Base-by-base conservation (phyloP, 106 monocot genomes). In the Allium sativum region DNA sequence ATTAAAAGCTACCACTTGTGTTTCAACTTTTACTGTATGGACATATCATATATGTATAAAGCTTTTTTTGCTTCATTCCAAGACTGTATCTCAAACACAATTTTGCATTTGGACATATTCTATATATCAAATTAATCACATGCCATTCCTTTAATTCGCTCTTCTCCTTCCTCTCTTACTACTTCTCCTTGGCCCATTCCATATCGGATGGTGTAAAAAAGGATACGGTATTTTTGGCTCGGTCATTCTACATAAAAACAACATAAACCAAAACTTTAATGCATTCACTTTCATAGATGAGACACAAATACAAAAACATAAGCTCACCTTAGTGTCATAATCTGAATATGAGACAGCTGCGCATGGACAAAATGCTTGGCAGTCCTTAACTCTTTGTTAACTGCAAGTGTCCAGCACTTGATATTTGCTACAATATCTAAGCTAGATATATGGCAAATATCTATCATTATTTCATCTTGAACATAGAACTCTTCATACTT, bases 291-390 rank as follows among this genome's bases (percentile, higher is more conserved):
- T 31, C 31, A 31, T 31, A 31, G 31, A 1, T 1, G 31, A 31
- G 1, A 31, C 31, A 31, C 3, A 31, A 31, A 31, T 1, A 1
- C 31, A 31, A 3, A 2, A 9, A 44, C 1, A 41, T 17, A 14
- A 70, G 71, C 80, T 31, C 21, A 84, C 79, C 70, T 19, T 42
- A 80, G 47, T 15, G 70, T 60, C 10, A 64, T 68, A 41, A 76
- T 72, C 64, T 83, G 71, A 55, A 87, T 50, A 69, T 77, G 82
- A 62, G 82, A 79, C 48, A 87, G 64, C 9, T 87, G 77, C 0
- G 71, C 44, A 53, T 80, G 74, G 9, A 72, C 19, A 47, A 79
- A 72, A 11, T 70, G 68, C 17, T 73, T 44, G 5, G 44, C 54
- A 20, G 59, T 55, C 21, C 64, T 58, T 0, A 73, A 60, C 18